Percentiles rank a stretch among this genome's conserved stretches.
Evolutionary conservation across 257 asterid species (phyloP).

Genomic region (Scutellaria barbata): DNA sequence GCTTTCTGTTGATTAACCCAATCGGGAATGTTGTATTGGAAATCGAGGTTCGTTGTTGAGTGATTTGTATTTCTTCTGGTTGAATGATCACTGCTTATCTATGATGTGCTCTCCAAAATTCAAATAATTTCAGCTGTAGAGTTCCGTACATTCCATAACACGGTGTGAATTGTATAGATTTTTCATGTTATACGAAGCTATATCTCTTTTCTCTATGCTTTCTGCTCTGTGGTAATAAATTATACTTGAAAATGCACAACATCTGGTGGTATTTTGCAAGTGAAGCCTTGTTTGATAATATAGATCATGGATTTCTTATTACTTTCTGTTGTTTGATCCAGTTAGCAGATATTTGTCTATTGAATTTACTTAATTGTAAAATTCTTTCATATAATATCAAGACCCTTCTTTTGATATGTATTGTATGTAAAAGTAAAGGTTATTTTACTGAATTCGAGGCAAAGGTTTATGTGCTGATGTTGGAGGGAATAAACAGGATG

Average conservation of each 20-base stretch:
- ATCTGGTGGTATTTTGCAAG: slow-evolving; percentile 23
- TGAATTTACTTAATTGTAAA: slow-evolving; percentile 10
- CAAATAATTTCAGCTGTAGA: slow-evolving; percentile 22
- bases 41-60: slow-evolving; percentile 21
- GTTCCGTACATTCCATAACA: slow-evolving; percentile 21
- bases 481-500: slow-evolving; percentile 7
- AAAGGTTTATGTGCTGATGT: not conserved
- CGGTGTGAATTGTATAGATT: slow-evolving; percentile 35
- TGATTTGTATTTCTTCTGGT: slow-evolving; percentile 29
- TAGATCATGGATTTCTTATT: too few species aligned
- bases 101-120: slow-evolving; percentile 11
- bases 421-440: not conserved
- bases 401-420: not conserved
- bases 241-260: slow-evolving; percentile 24
- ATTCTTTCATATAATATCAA: not conserved
- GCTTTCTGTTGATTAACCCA: slow-evolving; percentile 47
- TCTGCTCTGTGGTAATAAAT: not conserved
- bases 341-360: slow-evolving; percentile 1
- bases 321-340: slow-evolving; percentile 28
- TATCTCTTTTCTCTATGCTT: slow-evolving; percentile 24
- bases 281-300: slow-evolving; percentile 18
- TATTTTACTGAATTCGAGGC: not conserved
- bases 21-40: slow-evolving; percentile 36
- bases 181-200: slow-evolving; percentile 25
- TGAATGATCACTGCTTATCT: slow-evolving; percentile 27